Conservation (phyloP, 495 filamentous ascomycete species). For the Penicillium ucsense region DNA sequence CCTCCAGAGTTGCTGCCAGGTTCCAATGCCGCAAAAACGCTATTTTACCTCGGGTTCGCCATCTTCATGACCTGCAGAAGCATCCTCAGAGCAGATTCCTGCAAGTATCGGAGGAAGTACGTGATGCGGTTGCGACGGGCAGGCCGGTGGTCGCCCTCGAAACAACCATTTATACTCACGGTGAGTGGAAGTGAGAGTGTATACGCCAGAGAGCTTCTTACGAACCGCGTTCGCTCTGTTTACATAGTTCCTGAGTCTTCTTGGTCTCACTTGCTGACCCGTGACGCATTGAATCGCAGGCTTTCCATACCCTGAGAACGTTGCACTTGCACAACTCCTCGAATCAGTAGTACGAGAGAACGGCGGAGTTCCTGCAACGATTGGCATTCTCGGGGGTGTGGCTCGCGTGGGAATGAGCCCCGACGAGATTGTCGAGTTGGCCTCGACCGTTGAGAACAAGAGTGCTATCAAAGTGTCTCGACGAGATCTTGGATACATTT, state of each 20-base stretch:
- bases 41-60: constrained; percentile 11
- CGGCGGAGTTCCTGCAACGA: constrained; percentile 87
- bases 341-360: constrained; percentile 68
- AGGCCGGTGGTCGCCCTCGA: constrained; percentile 86
- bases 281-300: constrained; percentile 32
- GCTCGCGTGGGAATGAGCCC: constrained; percentile 66
- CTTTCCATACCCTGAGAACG: constrained; percentile 74
- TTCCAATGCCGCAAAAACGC: constrained; percentile 9
- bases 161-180: constrained; percentile 79
- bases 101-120: constrained; percentile 72
- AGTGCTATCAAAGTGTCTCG: constrained; percentile 72
- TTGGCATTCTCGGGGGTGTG: constrained; percentile 73
- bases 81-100: constrained; percentile 46
- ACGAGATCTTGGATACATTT: constrained; percentile 72
- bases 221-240: too few species aligned
- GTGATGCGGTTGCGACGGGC: constrained; percentile 57
- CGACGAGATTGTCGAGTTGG: constrained; percentile 62
- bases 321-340: constrained; percentile 56
- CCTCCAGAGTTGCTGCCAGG: constrained; percentile 18
- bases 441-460: constrained; percentile 50
- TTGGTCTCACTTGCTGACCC: background rate
- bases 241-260: too few species aligned
- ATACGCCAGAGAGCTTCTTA: too few species aligned
- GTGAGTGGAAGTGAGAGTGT: constrained; percentile 25
- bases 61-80: constrained; percentile 25